Base-by-base conservation (phyloP, 768 basidiomycete species). In the Galerina sulciceps region DNA sequence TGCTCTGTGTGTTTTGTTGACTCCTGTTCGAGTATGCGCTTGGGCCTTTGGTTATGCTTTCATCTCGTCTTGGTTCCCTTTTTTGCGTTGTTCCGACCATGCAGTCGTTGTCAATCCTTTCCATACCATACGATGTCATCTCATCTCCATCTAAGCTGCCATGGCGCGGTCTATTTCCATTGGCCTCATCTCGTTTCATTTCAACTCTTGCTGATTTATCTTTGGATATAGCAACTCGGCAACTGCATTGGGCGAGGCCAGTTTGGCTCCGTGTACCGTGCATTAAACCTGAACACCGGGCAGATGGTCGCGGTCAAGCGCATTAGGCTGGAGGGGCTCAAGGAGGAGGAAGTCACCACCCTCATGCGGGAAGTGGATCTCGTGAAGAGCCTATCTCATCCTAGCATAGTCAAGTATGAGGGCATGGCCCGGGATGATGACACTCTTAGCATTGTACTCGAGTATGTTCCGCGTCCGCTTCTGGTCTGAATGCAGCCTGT, bases 291-390 rank as follows among this genome's bases (percentile, higher is more conserved):
- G 71, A 90, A 90, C 61, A 95, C 91, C 1, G 96, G 96, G 14
- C 93, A 96, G 73, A 96, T 93, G 86, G 95, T 96, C n/a, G 96
- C 96, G n/a, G 94, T 99, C 51, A 99, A 99, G 77, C 88, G 94
- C 31, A 96, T 99, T 66, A 81, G 90, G 50, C 78, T 99, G 37
- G 91, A 93, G 50, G 96, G 94, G 8, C 78, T 97, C 68, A 90
- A 90, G 71, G 95, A 97, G 73, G 89, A 88, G 17, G 96, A 99
- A 69, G 88, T 98, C 17, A 84, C 82, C 47, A 90, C 94, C 69
- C 82, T 99, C 48, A 97, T 96, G 93, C 85, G 85, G 62, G 96
- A 99, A 72, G 96, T 99, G 14, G 91, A 95, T 66, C 78, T 99
- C 36, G 85, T 98, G 66, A 95, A 95, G 79, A 84, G 91, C 45